Evolutionary conservation across 2,329 filamentous ascomycete species (phyloP), one percentile per base, ranked within the genome.

Genomic region (Penicillium brevicompactum): DNA sequence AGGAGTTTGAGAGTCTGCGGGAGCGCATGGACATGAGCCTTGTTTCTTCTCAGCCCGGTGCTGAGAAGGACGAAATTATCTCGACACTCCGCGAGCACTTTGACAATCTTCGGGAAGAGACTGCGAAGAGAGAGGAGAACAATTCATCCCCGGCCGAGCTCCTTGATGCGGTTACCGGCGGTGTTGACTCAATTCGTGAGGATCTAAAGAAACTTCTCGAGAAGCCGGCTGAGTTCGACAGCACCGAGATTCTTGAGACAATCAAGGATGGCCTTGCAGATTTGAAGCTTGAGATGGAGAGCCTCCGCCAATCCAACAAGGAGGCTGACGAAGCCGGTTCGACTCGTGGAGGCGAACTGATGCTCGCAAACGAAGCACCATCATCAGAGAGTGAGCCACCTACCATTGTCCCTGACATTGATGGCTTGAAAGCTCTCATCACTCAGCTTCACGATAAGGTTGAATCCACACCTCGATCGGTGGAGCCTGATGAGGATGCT

Each of bases 211-310:
- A 87, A 67, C 82, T 94, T 14, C 80, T 86, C 21, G 87, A 93
- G 69, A 94, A 91, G 75, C 90, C 92, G 5, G 79, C 85, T 0
- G 92, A 96, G 65, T 82, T 93, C 73, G 92, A 89, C 0, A 93
- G 90, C 56, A 90, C 96, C 61, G 92, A 97, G 73, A 92, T 97
- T 49, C 80, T 97, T 1, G 90, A 96, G 56, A 91, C 90, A 0
- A 81, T 97, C 53, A 95, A 89, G 70, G 83, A 87, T n/a, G 92
- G 92, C 0, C 79, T 97, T 8, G 86, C 89, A 42, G 83, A 82
- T 38, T 82, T 97, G 14, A 87, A 87, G 50, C 82, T 84, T 2
- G 92, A 97, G 46, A 90, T 97, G 60, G 89, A 92, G 53, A 81
- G 82, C 18, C 80, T 97, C 38, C 89, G 89, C n/a, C 85, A 88